phyloP scores from a whole-genome alignment of 2,329 filamentous ascomycete species.

The Blastomyces parvus region DNA sequence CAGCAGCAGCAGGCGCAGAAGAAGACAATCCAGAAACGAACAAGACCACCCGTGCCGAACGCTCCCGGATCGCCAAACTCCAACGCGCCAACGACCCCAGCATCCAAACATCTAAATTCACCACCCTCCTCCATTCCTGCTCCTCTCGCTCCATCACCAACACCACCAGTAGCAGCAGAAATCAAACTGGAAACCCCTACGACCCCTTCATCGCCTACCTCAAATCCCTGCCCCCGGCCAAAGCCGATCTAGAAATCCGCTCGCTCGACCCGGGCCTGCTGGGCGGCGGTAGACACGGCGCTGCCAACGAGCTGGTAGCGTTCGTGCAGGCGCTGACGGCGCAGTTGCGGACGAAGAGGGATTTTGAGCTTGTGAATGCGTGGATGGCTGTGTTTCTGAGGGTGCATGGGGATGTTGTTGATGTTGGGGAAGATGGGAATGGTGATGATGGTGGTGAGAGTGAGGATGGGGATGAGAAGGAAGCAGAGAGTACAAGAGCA shows the following conservation, averaged over 20 bases:
- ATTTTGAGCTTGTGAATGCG: conserved; percentile 89
- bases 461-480: conserved; percentile 27
- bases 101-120: conserved; percentile 33
- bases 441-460: conserved; percentile 14
- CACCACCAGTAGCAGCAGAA: conserved; percentile 36
- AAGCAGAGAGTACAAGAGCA: conserved; percentile 38
- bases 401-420: conserved; percentile 58
- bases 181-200: conserved; percentile 42
- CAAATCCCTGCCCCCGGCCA: conserved; percentile 70
- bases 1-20: conserved; percentile 21
- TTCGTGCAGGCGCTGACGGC: conserved; percentile 76
- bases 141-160: conserved; percentile 24
- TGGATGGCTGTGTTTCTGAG: conserved; percentile 95
- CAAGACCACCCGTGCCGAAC: conserved; percentile 37
- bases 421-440: conserved; percentile 13
- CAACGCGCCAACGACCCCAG: conserved; percentile 41
- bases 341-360: conserved; percentile 57
- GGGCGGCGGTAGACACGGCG: conserved; percentile 16
- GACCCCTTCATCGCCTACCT: conserved; percentile 65
- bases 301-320: conserved; percentile 58
- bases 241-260: conserved; percentile 82
- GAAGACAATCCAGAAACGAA: conserved; percentile 20
- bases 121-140: conserved; percentile 28
- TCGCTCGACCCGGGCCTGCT: conserved; percentile 49
- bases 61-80: conserved; percentile 60